Evolutionary conservation across 2,329 filamentous ascomycete species (phyloP), one percentile per base, ranked within the genome.

Genomic region (Trichoderma sp.): DNA sequence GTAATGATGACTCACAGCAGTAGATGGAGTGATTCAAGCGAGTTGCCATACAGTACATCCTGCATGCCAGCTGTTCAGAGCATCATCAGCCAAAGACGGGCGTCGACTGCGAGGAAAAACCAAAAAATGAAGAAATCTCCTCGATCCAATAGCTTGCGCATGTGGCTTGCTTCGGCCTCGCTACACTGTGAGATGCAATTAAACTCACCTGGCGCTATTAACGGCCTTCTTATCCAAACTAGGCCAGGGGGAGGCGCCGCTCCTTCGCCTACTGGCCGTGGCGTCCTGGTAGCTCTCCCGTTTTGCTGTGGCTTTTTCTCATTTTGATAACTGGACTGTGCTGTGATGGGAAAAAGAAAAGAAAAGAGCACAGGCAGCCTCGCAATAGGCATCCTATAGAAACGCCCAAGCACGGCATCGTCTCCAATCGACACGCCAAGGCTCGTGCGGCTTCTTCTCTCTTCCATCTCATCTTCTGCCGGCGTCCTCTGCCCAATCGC

Each of bases 131-230:
- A 54, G 10, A 30, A 55, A 55, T 28, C 28, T 18, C 52, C 11
- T 55, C 28, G 6, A 39, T 66, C 39, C 52, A 59, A 60, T 59
- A 52, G 46, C 26, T 32, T n/a, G 16, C 30, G n/a, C 46, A 59
- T 52, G 55, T 59, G 55, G 65, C 65, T 59, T 60, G 65, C 65
- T 5, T 43, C 30, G 65, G 46, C 24, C 65, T 68, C 65, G 65
- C 65, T 43, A 43, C 52, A 26, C 32, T 54, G 55, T 59, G 65
- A 56, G 65, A 39, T 60, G 59, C 54, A 68, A 68, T 68, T 61
- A 64, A 68, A 68, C 66, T 68, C 66, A 68, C 66, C 59, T 68
- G 66, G 52, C 66, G 66, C 66, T 68, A 68, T 61, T 49, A 49
- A 55, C 49, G 56, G 64, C 28, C 16, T 59, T 39, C 28, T 46